Conservation (phyloP, 257 asterid species). For the Rubia yunnanensis region DNA sequence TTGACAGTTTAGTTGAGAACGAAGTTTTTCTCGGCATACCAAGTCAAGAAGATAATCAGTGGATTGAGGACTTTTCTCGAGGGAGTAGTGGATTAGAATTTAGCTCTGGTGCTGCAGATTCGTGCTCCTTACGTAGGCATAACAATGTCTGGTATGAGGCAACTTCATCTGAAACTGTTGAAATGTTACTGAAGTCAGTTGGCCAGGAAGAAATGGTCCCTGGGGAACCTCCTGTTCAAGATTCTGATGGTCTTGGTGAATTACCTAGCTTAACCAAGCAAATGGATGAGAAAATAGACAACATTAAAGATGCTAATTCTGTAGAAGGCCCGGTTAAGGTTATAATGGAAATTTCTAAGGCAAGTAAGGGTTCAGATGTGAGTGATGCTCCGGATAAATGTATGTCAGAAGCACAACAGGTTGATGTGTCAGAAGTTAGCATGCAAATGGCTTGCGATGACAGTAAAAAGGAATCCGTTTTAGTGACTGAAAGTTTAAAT, state of each 20-base stretch:
- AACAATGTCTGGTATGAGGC: constrained; percentile 99
- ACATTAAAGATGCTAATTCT: constrained; percentile 17
- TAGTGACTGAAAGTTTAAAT: constrained; percentile 26
- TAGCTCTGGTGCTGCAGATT: constrained; percentile 68
- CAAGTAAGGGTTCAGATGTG: constrained; percentile 25
- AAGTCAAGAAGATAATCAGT: constrained; percentile 92
- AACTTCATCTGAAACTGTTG: constrained; percentile 97
- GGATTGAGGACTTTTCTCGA: constrained; percentile 97
- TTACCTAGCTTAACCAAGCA: constrained; percentile 29
- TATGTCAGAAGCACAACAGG: constrained; percentile 25
- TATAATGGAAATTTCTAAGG: constrained; percentile 22
- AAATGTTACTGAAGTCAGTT: constrained; percentile 88
- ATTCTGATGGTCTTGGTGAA: constrained; percentile 42
- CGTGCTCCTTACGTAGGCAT: constrained; percentile 88
- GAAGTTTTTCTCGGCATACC: constrained; percentile 98
- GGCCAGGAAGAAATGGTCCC: constrained; percentile 85
- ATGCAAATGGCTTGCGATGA: constrained; percentile 18
- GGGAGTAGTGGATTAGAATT: constrained; percentile 75
- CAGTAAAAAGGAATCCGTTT: constrained; percentile 23
- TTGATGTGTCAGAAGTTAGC: constrained; percentile 19
- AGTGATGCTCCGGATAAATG: constrained; percentile 19
- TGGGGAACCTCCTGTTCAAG: constrained; percentile 43
- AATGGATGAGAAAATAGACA: constrained; percentile 32
- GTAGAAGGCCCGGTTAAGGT: constrained; percentile 29
- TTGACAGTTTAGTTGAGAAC: constrained; percentile 94